phyloP scores from a whole-genome alignment of 306 rosid species.

The Medicago ruthenica region DNA sequence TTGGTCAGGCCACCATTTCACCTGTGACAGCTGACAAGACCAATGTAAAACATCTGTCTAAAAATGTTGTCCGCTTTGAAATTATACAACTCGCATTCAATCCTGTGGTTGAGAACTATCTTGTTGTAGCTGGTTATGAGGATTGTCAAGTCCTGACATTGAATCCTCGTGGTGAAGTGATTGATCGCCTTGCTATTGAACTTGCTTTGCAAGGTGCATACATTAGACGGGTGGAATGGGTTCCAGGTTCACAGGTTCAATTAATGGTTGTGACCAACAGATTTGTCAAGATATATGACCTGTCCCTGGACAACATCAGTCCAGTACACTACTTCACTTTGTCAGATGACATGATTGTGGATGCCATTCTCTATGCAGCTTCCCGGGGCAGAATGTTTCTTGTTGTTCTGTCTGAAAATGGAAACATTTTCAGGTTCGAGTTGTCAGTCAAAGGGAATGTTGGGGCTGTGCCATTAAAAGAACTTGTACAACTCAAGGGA shows the following conservation, averaged over 20 bases:
- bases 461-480: conserved; percentile 89
- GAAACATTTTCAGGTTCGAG: conserved; percentile 80
- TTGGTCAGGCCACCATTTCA: conserved; percentile 92
- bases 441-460: conserved; percentile 80
- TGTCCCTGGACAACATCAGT: conserved; percentile 93
- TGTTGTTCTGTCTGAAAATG: conserved; percentile 90
- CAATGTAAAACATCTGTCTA: conserved; percentile 94
- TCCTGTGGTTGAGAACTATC: conserved; percentile 84
- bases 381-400: conserved; percentile 85
- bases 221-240: conserved; percentile 90
- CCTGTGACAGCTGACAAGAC: conserved; percentile 97
- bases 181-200: conserved; percentile 97
- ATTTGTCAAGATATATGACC: conserved; percentile 93
- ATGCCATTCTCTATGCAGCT: conserved; percentile 84
- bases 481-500: conserved; percentile 71
- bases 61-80: conserved; percentile 93
- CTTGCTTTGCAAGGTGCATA: conserved; percentile 93
- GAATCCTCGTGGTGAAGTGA: conserved; percentile 95
- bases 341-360: conserved; percentile 89
- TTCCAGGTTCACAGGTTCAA: conserved; percentile 98
- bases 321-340: conserved; percentile 95
- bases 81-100: conserved; percentile 86
- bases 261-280: conserved; percentile 89
- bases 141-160: conserved; percentile 95
- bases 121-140: conserved; percentile 94